Evolutionary conservation across 2,329 filamentous ascomycete genomes (phyloP).

Genomic region (Pestalotiopsis sp.): DNA sequence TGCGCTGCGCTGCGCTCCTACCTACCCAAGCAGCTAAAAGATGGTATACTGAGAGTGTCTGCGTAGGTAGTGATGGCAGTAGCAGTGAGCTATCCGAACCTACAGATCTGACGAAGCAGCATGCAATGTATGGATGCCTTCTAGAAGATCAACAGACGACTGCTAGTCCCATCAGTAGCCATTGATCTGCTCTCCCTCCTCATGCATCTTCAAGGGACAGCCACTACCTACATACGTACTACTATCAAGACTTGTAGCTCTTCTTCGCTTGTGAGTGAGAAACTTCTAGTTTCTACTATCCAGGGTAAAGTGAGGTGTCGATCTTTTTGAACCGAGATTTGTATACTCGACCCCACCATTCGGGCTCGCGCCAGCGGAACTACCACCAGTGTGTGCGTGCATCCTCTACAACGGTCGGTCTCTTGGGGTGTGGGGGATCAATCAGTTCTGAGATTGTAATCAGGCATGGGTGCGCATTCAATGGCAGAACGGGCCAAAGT

Average conservation of each 20-base stretch:
- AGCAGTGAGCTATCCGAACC: neutral
- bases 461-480: neutral
- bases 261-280: neutral
- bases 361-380: neutral
- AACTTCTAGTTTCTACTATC: neutral
- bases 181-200: neutral
- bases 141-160: neutral
- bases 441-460: neutral
- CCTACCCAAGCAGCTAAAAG: neutral
- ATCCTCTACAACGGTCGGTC: neutral
- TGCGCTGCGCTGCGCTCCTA: neutral
- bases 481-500: neutral
- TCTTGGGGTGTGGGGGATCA: too few species aligned
- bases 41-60: neutral
- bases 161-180: neutral
- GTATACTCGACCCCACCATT: neutral
- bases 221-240: neutral
- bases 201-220: neutral
- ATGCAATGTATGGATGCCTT: neutral
- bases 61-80: neutral
- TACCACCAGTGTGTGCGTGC: neutral
- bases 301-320: neutral
- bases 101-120: neutral
- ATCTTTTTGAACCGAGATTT: neutral
- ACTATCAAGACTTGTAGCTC: neutral